Percentiles rank a stretch among this genome's conserved stretches.
phyloP scores from a whole-genome alignment of 257 asterid genomes.

The Capsicum baccatum region DNA sequence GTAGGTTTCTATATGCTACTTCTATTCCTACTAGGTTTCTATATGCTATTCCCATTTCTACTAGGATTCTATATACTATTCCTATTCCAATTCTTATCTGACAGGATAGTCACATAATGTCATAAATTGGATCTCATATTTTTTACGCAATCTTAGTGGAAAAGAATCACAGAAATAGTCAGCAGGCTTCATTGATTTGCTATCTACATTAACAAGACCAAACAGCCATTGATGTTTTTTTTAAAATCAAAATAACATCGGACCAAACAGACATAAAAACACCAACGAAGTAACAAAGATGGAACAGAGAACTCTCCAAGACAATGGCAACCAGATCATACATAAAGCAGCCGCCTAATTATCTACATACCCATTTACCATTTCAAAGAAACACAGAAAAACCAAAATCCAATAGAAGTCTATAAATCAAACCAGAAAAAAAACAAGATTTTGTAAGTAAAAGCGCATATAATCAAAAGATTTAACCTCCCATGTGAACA shows the following conservation, averaged over 20 bases:
- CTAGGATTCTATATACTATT: too few relatives aligned
- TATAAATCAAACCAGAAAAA: neutral
- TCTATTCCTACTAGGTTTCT: too few relatives aligned
- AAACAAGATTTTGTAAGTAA: neutral
- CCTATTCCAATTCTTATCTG: too few relatives aligned
- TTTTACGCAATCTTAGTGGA: neutral
- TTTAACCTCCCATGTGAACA: neutral
- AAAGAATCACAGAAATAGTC: neutral
- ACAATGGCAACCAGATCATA: neutral
- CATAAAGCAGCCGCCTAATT: slow-evolving; percentile 2
- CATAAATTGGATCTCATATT: neutral
- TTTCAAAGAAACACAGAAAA: neutral
- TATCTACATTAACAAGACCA: neutral
- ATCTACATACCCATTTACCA: neutral
- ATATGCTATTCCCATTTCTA: too few relatives aligned
- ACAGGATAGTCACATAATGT: neutral
- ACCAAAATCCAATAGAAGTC: neutral
- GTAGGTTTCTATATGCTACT: too few relatives aligned
- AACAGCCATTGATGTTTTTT: neutral
- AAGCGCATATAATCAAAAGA: neutral
- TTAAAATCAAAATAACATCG: neutral
- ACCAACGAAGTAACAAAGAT: neutral
- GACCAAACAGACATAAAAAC: neutral
- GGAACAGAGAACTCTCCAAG: neutral
- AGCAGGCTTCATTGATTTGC: neutral